Evolutionary conservation across 2,329 filamentous ascomycete species (phyloP).

Genomic region (Pyrenophora teres): DNA sequence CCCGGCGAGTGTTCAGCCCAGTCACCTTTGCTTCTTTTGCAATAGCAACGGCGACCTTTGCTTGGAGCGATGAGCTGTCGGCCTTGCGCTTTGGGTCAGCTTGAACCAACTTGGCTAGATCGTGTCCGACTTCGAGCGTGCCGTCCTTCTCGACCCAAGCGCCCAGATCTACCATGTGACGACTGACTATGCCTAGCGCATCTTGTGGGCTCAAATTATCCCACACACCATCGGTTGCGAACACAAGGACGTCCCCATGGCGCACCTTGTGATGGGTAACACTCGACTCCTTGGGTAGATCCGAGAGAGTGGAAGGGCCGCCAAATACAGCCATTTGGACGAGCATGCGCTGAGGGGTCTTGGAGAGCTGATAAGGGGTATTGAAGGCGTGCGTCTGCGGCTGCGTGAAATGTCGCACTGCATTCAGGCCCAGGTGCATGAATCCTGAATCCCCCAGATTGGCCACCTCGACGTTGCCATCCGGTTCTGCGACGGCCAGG

Average conservation of each 20-base stretch:
- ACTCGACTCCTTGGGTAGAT: conserved; percentile 82
- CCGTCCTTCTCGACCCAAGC: conserved; percentile 70
- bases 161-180: conserved; percentile 72
- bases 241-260: conserved; percentile 90
- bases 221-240: conserved; percentile 94
- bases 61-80: conserved; percentile 68
- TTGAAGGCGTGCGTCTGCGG: conserved; percentile 98
- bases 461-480: conserved; percentile 81
- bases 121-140: conserved; percentile 60
- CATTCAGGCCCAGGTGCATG: conserved; percentile 81
- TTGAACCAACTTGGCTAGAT: conserved; percentile 60
- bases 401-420: conserved; percentile 79
- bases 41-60: conserved; percentile 76
- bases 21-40: conserved; percentile 82
- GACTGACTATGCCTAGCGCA: conserved; percentile 77
- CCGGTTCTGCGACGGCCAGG: conserved; percentile 74
- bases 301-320: conserved; percentile 68
- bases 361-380: conserved; percentile 91
- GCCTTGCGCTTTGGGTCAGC: conserved; percentile 51
- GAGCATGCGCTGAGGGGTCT: conserved; percentile 80
- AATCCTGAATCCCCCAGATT: conserved; percentile 97
- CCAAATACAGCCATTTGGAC: conserved; percentile 83
- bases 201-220: conserved; percentile 95
- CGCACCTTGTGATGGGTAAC: conserved; percentile 75
- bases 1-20: conserved; percentile 77